Evolutionary conservation across 352 stramenopile species (phyloP), one percentile per base, ranked within the genome.

Genomic region (Phytopythium boreale): DNA sequence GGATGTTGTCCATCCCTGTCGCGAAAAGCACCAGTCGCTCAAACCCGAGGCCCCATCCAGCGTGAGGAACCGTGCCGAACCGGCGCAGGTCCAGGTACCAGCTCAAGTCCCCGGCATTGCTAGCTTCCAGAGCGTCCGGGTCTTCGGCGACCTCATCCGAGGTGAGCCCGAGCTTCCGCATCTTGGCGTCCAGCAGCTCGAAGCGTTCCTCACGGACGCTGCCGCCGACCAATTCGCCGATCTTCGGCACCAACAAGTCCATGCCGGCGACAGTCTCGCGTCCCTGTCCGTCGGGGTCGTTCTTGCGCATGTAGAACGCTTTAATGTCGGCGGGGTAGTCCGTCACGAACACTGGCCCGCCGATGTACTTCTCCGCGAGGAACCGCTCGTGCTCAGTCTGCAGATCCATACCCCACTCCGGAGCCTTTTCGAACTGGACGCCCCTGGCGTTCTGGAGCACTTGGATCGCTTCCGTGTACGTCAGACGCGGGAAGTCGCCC

Each of bases 261-360:
- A 99, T 98, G 14, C 96, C 96, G 62, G 96, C 97, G 17, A 99
- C 97, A 0, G 96, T 99, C 69, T 98, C 86, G 26, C 93, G 93
- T 43, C 92, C 86, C 15, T 75, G 52, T 3, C 59, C 53, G 49
- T 89, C 78, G 0, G 67, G 63, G 50, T 97, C 84, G 72, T 99
- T 99, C 68, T 97, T 90, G 51, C 97, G 86, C 98, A 99, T 99
- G 84, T 99, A 99, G 71, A 99, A 99, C 9, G 97, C 95, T 80
- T 99, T 99, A 68, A 99, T 98, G 12, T 87, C 83, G 15, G 95
- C 96, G 2, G 98, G 97, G 75, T 99, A 99, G 68, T 99, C 95
- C 53, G 98, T 99, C 63, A 99, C 96, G 72, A 99, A 99, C 10
- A 98, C 94, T 2, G 84, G 81, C 0, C 79, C 84, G 27, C 61